Conservation (phyloP, 768 basidiomycete genomes). For the Pisolithus marmoratus region DNA sequence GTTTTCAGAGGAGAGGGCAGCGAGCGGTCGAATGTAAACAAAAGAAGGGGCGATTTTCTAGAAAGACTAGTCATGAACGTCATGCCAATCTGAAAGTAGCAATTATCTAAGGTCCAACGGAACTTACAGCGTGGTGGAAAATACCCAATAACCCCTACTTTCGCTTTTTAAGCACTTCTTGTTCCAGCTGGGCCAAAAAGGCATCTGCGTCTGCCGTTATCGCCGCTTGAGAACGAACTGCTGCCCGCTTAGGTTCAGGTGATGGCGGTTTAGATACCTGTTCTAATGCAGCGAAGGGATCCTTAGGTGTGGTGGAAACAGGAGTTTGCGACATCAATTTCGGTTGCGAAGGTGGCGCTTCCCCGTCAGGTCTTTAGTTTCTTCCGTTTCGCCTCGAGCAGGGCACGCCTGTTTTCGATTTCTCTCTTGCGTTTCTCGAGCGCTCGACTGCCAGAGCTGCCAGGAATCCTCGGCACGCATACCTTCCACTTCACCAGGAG, state of each 20-base stretch:
- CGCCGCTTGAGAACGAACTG: slow-evolving; percentile 17
- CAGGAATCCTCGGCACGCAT: slow-evolving; percentile 43
- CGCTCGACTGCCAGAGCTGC: slow-evolving; percentile 40
- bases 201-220: slow-evolving; percentile 40
- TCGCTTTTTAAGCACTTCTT: slow-evolving; percentile 42
- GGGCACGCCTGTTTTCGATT: slow-evolving; percentile 54
- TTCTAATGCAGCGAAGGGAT: slow-evolving; percentile 52
- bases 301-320: slow-evolving; percentile 18
- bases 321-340: neutral
- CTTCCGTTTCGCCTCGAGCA: slow-evolving; percentile 63
- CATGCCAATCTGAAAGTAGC: slow-evolving; percentile 1
- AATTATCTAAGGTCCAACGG: neutral
- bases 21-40: slow-evolving; percentile 41
- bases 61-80: slow-evolving; percentile 35
- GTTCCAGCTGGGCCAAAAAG: slow-evolving; percentile 62
- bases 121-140: neutral
- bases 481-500: slow-evolving; percentile 73
- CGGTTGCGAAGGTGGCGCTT: neutral
- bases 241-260: slow-evolving; percentile 20
- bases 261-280: slow-evolving; percentile 14
- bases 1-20: slow-evolving; percentile 20
- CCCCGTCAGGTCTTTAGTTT: slow-evolving; percentile 35
- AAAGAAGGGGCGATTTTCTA: slow-evolving; percentile 35
- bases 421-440: slow-evolving; percentile 69
- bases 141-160: slow-evolving; percentile 2